Evolutionary conservation across 31 red algal genomes (phyloP), one percentile per base, ranked within the genome.

Genomic region (Bonnemaisonia californica): DNA sequence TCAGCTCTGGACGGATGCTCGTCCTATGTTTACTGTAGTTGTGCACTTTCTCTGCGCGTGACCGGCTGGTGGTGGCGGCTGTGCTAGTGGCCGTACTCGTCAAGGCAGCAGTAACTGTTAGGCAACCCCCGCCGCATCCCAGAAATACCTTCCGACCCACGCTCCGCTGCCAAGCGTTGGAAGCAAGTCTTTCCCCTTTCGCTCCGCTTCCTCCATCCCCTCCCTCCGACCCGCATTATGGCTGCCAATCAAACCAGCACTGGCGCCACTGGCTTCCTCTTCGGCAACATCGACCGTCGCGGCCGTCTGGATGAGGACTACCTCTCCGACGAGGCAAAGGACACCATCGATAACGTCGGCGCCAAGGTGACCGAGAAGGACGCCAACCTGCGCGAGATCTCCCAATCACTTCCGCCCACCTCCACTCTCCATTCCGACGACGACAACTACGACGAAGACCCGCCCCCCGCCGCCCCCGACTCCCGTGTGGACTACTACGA

Each of bases 271-370:
- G 87, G 87, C 48, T 97, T 97, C 32, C 71, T 97, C 22, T 97
- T 97, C 61, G 94, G 94, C 12, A 97, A 97, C 69, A 92, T 97
- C 40, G 94, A 97, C 66, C 55, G 76, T 28, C 79, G 89, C 40
- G 94, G 94, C 1, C 89, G 94, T 36, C 74, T 97, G 23, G 92
- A 90, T 29, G 94, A 91, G 51, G 94, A 97, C 51, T 97, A 97
- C 61, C 35, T 97, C 71, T 76, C 82, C 26, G 84, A 86, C 18
- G 94, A 97, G 41, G 89, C 94, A 4, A 97, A 92, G 79, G 85
- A 92, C 34, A 79, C 79, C 56, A 78, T 97, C 42, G 81, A 86
- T 41, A 72, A 93, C 33, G 80, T 97, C 4, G 89, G 80, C n/a
- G 56, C 74, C 41, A 79, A 86, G 34, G 76, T 89, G 13, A 79